These are phyloP conservation scores for Pseudomassariella vexata DNA, from an alignment of 2,329 filamentous ascomycete genomes.

Conservation along the genomic window DNA sequence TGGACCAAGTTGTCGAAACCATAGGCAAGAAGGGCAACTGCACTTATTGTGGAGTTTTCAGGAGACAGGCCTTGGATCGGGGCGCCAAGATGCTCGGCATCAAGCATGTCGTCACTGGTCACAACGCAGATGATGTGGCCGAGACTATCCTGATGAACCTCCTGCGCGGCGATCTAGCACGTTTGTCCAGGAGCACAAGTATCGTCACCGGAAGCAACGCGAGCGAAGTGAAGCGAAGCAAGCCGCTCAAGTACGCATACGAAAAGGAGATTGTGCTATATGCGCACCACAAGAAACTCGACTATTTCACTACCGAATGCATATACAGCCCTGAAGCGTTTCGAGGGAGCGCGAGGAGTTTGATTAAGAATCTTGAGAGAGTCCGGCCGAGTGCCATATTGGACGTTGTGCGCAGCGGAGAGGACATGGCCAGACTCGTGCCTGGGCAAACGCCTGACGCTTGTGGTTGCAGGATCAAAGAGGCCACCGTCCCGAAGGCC, in stretches of 20 bases:
- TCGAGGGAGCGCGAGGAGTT: constrained; percentile 78
- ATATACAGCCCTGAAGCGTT: constrained; percentile 98
- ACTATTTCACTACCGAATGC: constrained; percentile 98
- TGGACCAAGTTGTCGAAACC: constrained; percentile 96
- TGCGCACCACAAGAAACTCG: constrained; percentile 90
- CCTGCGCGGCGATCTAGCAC: constrained; percentile 80
- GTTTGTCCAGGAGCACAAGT: constrained; percentile 80
- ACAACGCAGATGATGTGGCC: constrained; percentile 95
- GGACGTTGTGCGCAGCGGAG: constrained; percentile 89
- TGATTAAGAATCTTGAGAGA: constrained; percentile 94
- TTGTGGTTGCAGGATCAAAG: constrained; percentile 41
- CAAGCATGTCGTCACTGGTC: constrained; percentile 90
- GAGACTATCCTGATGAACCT: constrained; percentile 98
- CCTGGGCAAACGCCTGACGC: constrained; percentile 48
- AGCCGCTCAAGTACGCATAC: constrained; percentile 96
- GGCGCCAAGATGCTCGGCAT: constrained; percentile 85
- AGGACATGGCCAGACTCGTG: constrained; percentile 91
- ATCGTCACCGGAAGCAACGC: constrained; percentile 74
- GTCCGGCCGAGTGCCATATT: constrained; percentile 91
- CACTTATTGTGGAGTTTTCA: constrained; percentile 96
- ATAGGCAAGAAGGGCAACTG: constrained; percentile 98
- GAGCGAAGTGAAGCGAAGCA: constrained; percentile 91
- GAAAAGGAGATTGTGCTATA: constrained; percentile 99
- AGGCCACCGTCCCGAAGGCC: constrained; percentile 21
- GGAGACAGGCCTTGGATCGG: constrained; percentile 86